Base-by-base conservation (phyloP, 179 eudicot genomes). In the Amaranthus tricolor region DNA sequence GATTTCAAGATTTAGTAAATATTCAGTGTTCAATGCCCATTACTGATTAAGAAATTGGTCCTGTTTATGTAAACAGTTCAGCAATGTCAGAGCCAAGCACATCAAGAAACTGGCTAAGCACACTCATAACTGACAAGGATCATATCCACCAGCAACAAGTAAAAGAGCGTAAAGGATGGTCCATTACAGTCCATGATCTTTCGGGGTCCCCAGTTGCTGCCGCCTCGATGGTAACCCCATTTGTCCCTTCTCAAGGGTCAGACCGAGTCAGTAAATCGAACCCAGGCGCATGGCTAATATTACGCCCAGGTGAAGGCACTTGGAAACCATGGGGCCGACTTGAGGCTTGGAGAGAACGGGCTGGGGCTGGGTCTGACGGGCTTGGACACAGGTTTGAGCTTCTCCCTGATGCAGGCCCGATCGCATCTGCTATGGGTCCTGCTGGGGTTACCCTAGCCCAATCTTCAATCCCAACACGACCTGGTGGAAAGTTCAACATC, bases 261-360 rank as follows among this genome's bases (percentile, higher is more conserved):
- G 87, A 91, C 55, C 75, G 85, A 50, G 99, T 95, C 71, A 86
- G 89, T 88, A 78, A 77, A 16, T 86, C 94, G 12, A 92, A 92
- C 82, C 96, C 97, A 4, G 96, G 97, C 17, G 96, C 97, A 0
- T 92, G 96, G 97, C 89, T 92, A 63, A 85, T 92, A 72, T 85
- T 92, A 43, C 86, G 88, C 15, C 96, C 97, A 1, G 94, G 88
- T 16, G 88, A 87, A n/a, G 80, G 78, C 9, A 92, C 96, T 0
- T 92, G 97, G 97, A 92, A 88, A 77, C 97, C 97, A 0, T 92
- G 97, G 97, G 97, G 91, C 61, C 86, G 94, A 4, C 89, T 92
- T 14, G 94, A 92, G 83, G 91, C 89, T 1, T 92, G 97, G 96
- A 65, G 87, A 2, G 97, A 92, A 17, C 78, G 79, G 15, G 10